These are phyloP conservation scores for Xylaria cubensis DNA, from an alignment of 495 filamentous ascomycete genomes.

Conservation along the genomic window DNA sequence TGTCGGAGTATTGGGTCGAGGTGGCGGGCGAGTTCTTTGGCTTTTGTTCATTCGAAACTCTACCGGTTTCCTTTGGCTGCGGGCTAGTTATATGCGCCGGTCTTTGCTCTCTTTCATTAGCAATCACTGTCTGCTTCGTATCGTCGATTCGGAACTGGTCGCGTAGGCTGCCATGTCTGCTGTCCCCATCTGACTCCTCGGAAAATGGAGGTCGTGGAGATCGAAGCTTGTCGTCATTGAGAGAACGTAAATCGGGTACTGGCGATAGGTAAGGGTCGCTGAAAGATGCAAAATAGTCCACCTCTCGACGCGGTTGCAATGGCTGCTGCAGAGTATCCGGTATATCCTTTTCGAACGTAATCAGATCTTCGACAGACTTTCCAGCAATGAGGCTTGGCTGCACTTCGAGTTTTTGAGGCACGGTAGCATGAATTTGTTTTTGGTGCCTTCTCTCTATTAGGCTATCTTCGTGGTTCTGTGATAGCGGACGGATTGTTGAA, in stretches of 20 bases:
- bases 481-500: slow-evolving; percentile 37
- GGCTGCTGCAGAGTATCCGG: slow-evolving; percentile 25
- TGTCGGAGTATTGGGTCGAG: slow-evolving; percentile 39
- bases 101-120: slow-evolving; percentile 23
- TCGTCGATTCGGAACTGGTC: slow-evolving; percentile 21
- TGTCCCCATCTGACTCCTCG: slow-evolving; percentile 37
- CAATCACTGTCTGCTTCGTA: background rate
- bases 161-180: background rate
- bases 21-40: slow-evolving; percentile 38
- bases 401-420: background rate
- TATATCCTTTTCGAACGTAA: slow-evolving; percentile 23
- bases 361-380: slow-evolving; percentile 20
- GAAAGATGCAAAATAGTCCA: slow-evolving; percentile 39
- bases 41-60: slow-evolving; percentile 23
- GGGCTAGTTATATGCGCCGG: slow-evolving; percentile 1
- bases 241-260: slow-evolving; percentile 33
- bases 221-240: slow-evolving; percentile 32
- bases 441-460: slow-evolving; percentile 27
- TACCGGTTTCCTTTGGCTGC: slow-evolving; percentile 17
- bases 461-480: slow-evolving; percentile 29
- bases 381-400: background rate
- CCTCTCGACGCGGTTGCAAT: slow-evolving; percentile 29
- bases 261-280: slow-evolving; percentile 39
- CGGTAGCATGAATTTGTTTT: slow-evolving; percentile 12
- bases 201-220: slow-evolving; percentile 30